A percentile compares a stretch with the other conserved stretches of the same genome.
Conservation (phyloP, 257 asterid genomes). For the Euphrasia confusa region DNA sequence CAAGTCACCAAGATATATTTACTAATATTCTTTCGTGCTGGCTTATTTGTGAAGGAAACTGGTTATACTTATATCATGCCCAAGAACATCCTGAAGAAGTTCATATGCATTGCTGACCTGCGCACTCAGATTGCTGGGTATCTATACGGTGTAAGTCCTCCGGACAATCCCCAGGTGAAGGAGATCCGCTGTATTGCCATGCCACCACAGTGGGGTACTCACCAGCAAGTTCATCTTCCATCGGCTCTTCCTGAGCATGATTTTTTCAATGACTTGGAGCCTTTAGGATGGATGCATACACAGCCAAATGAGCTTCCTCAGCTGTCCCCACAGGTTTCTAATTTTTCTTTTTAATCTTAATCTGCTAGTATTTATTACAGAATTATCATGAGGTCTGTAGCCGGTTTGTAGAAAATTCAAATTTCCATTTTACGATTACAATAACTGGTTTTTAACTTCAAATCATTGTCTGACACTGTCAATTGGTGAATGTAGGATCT, state of each 20-base stretch:
- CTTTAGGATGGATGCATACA: conserved; percentile 98
- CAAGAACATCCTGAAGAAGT: conserved; percentile 93
- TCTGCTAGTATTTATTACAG: background rate
- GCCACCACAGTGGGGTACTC: conserved; percentile 99
- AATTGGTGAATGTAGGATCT: conserved; percentile 51
- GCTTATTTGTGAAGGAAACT: conserved; percentile 68
- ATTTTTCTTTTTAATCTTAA: too few relatives aligned
- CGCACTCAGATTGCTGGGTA: conserved; percentile 94
- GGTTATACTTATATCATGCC: conserved; percentile 98
- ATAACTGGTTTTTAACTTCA: too few relatives aligned
- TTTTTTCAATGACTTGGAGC: conserved; percentile 85
- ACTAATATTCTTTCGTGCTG: conserved; percentile 3
- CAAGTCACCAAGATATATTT: background rate
- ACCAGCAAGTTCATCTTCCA: conserved; percentile 92
- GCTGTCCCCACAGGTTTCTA: conserved; percentile 78
- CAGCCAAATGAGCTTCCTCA: conserved; percentile 98
- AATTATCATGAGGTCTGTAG: background rate
- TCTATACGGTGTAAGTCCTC: conserved; percentile 90
- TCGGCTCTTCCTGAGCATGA: conserved; percentile 90
- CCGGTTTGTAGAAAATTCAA: background rate
- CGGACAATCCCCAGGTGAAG: conserved; percentile 98
- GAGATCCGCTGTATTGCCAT: conserved; percentile 95
- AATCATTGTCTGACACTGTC: background rate
- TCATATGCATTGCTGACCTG: conserved; percentile 92
- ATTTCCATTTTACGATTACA: too few relatives aligned